Evolutionary conservation across 306 rosid species (phyloP), one percentile per base, ranked within the genome.

Genomic region (Rosa persica): DNA sequence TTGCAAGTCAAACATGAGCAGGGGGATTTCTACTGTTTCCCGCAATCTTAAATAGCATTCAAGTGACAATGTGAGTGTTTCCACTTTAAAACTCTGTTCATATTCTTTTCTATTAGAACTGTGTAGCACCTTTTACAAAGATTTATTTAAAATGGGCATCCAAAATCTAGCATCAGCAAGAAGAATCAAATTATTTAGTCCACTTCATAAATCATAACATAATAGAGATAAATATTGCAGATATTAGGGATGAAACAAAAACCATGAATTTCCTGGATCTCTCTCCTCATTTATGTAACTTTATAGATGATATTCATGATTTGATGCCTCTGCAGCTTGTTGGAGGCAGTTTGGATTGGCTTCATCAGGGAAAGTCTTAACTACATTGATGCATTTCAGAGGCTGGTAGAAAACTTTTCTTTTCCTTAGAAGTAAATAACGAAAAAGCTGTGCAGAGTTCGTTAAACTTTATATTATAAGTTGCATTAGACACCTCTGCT

Each of bases 1-100:
- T 73, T 80, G 72, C 84, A 83, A 84, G 84, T 87, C n/a, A 88
- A 86, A 60, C 83, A 81, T 80, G 88, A 83, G 82, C 84, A 81
- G 73, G 92, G 86, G 30, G 89, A 89, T 12, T 67, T 67, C 46
- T 78, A 78, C 83, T 83, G 80, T 83, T 87, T 89, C 69, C 87
- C 88, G 42, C 78, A 81, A 1, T 46, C 86, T 78, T 89, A 77
- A 73, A 46, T 58, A 48, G 65, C 78, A 20, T 78, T 77, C 71
- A 81, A 79, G 85, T 75, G 42, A 77, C 76, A 76, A 22, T 54
- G 86, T 83, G 86, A 72, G 78, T 51, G 76, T 39, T 39, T 76
- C 79, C 72, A 40, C 74, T 39, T 64, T 44, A 48, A 62, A 61
- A 23, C 25, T 74, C n/a, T 46, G 36, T 62, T 34, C 46, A 27